Conservation (phyloP, 192 early-diverging fungal species). For the Dimargaris verticillata region DNA sequence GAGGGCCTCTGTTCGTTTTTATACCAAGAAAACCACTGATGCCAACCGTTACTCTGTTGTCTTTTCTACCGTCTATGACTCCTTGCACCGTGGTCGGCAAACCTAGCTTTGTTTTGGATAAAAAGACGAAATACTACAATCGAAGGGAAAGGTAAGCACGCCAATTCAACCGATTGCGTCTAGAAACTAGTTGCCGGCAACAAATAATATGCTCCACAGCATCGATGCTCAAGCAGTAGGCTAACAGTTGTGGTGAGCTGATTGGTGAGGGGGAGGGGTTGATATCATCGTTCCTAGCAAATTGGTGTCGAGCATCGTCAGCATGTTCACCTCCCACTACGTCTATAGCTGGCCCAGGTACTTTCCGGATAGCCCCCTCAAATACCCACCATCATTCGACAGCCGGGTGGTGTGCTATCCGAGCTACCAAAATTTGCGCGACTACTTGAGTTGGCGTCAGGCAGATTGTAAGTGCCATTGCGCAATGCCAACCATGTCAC, state of each 20-base stretch:
- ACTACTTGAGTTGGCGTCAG: slow-evolving; percentile 91
- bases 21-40: no score
- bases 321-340: slow-evolving; percentile 74
- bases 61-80: no score
- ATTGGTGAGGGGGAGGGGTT: no score
- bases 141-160: slow-evolving; percentile 30
- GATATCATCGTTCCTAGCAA: slow-evolving; percentile 28
- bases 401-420: slow-evolving; percentile 80
- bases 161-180: no score
- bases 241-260: no score
- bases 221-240: no score
- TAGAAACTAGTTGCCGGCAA: no score
- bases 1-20: no score
- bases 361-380: slow-evolving; percentile 42
- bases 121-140: slow-evolving; percentile 44
- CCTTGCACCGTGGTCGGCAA: no score
- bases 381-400: slow-evolving; percentile 82
- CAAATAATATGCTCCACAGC: no score
- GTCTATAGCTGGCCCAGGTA: slow-evolving; percentile 65
- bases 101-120: slow-evolving; percentile 47
- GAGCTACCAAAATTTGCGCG: slow-evolving; percentile 56
- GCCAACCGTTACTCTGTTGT: no score
- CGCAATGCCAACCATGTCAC: no score
- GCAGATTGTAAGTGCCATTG: slow-evolving; percentile 47
- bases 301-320: slow-evolving; percentile 63